Conservation (phyloP, 164 flowering plant species). For the Protea cynaroides region DNA sequence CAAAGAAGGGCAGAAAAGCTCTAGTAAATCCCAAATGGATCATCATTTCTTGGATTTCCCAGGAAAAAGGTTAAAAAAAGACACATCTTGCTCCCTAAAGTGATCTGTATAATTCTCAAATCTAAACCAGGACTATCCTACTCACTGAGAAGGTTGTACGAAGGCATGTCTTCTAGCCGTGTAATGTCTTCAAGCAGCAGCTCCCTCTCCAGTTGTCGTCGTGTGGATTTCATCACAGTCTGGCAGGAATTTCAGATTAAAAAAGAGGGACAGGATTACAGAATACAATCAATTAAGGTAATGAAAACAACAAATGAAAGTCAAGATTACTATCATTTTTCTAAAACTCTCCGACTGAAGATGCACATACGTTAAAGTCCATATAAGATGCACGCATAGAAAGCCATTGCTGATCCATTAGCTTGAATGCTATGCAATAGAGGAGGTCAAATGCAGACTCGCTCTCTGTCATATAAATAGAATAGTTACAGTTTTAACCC, state of each 20-base stretch:
- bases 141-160: slow-evolving; percentile 56
- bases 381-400: slow-evolving; percentile 85
- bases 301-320: not conserved
- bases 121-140: not conserved
- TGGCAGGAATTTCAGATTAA: slow-evolving; percentile 11
- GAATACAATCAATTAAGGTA: not conserved
- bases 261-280: not conserved
- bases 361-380: slow-evolving; percentile 78
- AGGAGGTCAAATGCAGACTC: slow-evolving; percentile 84
- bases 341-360: not conserved
- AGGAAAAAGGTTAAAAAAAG: not conserved
- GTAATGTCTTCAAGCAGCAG: slow-evolving; percentile 59
- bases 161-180: slow-evolving; percentile 71
- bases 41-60: not conserved
- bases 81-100: not conserved
- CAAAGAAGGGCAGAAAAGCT: not conserved
- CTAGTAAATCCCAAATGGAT: not conserved
- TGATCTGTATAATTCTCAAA: not conserved
- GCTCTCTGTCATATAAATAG: slow-evolving; percentile 42
- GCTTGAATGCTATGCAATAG: slow-evolving; percentile 80
- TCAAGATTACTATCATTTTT: not conserved
- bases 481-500: not conserved
- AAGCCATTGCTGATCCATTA: slow-evolving; percentile 90
- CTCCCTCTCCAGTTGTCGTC: slow-evolving; percentile 74
- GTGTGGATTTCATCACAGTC: slow-evolving; percentile 86